Percentiles rank a stretch among this genome's conserved stretches.
These are phyloP conservation scores for Arthroderma uncinatum DNA, from an alignment of 2,329 filamentous ascomycete species.

Conservation along the genomic window DNA sequence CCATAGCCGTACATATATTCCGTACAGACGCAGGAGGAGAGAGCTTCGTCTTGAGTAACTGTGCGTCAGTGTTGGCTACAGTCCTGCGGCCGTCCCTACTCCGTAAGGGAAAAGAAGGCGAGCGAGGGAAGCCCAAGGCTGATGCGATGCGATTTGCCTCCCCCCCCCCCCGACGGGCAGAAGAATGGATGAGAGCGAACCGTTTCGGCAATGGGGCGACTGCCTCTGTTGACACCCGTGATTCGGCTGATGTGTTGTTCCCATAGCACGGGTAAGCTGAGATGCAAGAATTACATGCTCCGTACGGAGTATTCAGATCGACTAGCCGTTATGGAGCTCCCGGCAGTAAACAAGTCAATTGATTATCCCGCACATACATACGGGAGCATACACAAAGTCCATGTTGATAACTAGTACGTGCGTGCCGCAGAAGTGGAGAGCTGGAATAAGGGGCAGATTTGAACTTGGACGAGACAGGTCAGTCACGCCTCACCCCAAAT, in stretches of 20 bases:
- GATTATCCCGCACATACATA: conserved; percentile 1
- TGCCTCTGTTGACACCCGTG: conserved; percentile 2
- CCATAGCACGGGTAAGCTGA: not conserved
- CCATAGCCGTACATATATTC: not conserved
- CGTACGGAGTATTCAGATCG: not conserved
- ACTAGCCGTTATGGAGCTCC: not conserved
- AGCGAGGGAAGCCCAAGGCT: not conserved
- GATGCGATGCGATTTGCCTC: not conserved
- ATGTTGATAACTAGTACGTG: not conserved
- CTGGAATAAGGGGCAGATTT: not conserved
- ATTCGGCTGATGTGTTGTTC: not conserved
- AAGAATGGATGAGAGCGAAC: not conserved
- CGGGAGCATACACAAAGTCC: not conserved
- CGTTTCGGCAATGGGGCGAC: not conserved
- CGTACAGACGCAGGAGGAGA: not conserved
- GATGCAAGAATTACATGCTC: not conserved
- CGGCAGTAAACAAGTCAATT: not conserved
- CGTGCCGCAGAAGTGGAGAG: conserved; percentile 1
- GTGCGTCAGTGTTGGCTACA: not conserved
- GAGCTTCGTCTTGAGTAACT: conserved; percentile 3
- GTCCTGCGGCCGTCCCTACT: not conserved
- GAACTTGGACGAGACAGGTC: not conserved
- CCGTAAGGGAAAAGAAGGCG: not conserved
- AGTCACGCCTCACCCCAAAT: conserved; percentile 12
- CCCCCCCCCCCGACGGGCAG: not conserved